Conservation (phyloP, 2,329 filamentous ascomycete species). For the Paracoccidioides lutzii region DNA sequence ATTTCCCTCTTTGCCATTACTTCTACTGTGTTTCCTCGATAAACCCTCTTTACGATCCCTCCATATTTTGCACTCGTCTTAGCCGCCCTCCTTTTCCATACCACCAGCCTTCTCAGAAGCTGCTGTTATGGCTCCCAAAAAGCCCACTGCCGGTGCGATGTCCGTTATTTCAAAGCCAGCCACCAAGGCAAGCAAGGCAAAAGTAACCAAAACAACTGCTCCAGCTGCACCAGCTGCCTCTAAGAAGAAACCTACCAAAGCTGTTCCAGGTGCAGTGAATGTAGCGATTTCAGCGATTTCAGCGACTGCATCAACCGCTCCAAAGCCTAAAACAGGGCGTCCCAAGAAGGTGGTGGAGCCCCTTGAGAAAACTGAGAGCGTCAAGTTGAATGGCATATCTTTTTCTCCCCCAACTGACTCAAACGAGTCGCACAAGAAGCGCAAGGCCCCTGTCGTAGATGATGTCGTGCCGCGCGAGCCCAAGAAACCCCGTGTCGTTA, state of each 20-base stretch:
- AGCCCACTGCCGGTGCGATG: slow-evolving; percentile 19
- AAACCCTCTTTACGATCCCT: neutral
- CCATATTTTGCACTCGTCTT: neutral
- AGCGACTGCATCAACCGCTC: neutral
- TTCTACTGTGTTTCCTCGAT: neutral
- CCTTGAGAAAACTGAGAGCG: neutral
- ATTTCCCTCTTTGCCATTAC: neutral
- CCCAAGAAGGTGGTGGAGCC: slow-evolving; percentile 3
- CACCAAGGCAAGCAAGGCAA: slow-evolving; percentile 15
- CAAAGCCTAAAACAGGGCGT: slow-evolving; percentile 12
- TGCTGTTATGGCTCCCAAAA: slow-evolving; percentile 13
- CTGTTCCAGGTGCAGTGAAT: neutral
- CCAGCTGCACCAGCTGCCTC: slow-evolving; percentile 9
- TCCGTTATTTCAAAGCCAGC: slow-evolving; percentile 12
- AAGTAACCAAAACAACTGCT: slow-evolving; percentile 15
- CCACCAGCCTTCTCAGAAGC: neutral
- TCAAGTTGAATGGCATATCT: neutral
- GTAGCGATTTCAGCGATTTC: too few species aligned
- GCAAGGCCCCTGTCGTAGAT: slow-evolving; percentile 21
- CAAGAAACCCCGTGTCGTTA: slow-evolving; percentile 21
- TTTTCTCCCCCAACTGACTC: too few species aligned
- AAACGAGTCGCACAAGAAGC: slow-evolving; percentile 15
- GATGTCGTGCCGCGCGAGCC: slow-evolving; percentile 17
- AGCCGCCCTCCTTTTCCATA: neutral
- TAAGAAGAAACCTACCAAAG: slow-evolving; percentile 9